These are phyloP conservation scores for Posidonia oceanica DNA, from an alignment of 116 monocot genomes.

Conservation along the genomic window DNA sequence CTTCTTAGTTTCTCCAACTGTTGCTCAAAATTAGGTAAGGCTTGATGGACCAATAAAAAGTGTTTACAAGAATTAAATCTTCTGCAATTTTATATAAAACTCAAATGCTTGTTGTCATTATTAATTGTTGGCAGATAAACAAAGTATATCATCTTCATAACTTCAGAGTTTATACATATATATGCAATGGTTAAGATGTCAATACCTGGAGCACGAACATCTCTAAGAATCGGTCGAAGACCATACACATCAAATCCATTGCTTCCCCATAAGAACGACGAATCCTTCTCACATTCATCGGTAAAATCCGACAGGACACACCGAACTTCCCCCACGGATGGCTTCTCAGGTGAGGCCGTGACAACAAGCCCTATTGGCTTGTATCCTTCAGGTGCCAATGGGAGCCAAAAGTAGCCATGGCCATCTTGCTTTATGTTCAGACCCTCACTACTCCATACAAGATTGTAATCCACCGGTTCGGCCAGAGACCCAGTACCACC, in stretches of 20 bases:
- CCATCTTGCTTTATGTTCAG: conserved; percentile 25
- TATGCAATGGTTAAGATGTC: neutral
- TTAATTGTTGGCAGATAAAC: too few relatives aligned
- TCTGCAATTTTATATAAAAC: too few relatives aligned
- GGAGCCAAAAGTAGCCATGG: conserved; percentile 63
- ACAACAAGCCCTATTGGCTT: conserved; percentile 41
- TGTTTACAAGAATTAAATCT: too few relatives aligned
- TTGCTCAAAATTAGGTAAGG: too few relatives aligned
- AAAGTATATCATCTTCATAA: too few relatives aligned
- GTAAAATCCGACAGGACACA: conserved; percentile 58
- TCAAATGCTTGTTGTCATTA: too few relatives aligned
- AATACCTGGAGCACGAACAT: conserved; percentile 17
- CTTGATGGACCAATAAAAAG: too few relatives aligned
- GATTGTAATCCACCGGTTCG: conserved; percentile 40
- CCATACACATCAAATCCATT: conserved; percentile 24
- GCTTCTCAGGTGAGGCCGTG: conserved; percentile 51
- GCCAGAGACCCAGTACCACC: conserved; percentile 19
- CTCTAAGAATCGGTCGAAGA: conserved; percentile 21
- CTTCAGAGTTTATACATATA: neutral
- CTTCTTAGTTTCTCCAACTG: too few relatives aligned
- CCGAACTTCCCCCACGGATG: conserved; percentile 28
- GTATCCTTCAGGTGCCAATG: conserved; percentile 61
- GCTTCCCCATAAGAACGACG: conserved; percentile 36
- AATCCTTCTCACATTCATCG: conserved; percentile 41
- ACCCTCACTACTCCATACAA: conserved; percentile 43